Evolutionary conservation across 2,329 filamentous ascomycete species (phyloP).

Genomic region (Hypocrella siamensis): DNA sequence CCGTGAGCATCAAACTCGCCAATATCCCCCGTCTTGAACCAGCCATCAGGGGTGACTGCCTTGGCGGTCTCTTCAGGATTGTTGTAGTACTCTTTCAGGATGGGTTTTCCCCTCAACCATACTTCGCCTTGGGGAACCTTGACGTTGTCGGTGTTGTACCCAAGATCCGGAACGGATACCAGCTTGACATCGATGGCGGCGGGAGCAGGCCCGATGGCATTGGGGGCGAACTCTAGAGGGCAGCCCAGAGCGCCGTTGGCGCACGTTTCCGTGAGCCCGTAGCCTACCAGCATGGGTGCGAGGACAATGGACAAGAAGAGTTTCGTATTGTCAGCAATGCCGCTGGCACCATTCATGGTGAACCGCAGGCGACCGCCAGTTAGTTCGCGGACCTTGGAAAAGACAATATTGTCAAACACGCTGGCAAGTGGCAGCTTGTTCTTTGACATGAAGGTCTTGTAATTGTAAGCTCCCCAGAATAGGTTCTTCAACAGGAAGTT

Average conservation of each 20-base stretch:
- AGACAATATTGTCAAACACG: slow-evolving; percentile 68
- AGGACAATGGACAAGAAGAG: slow-evolving; percentile 85
- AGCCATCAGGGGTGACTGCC: slow-evolving; percentile 66
- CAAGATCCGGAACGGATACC: slow-evolving; percentile 78
- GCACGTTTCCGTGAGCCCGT: slow-evolving; percentile 86
- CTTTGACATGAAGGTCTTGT: slow-evolving; percentile 42
- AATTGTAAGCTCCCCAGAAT: slow-evolving; percentile 53
- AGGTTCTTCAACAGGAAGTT: slow-evolving; percentile 57
- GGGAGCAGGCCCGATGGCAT: slow-evolving; percentile 63
- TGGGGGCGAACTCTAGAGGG: slow-evolving; percentile 68
- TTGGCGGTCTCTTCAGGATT: slow-evolving; percentile 74
- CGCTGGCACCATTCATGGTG: slow-evolving; percentile 87
- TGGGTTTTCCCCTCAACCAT: slow-evolving; percentile 64
- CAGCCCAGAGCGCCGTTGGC: slow-evolving; percentile 72
- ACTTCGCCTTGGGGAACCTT: slow-evolving; percentile 83
- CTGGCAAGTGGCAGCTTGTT: slow-evolving; percentile 48
- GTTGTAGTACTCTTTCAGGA: slow-evolving; percentile 67
- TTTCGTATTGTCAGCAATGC: slow-evolving; percentile 74
- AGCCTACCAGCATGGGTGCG: slow-evolving; percentile 86
- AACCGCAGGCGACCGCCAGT: slow-evolving; percentile 82
- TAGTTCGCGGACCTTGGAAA: slow-evolving; percentile 79
- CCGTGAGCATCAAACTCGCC: slow-evolving; percentile 73
- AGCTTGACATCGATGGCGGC: slow-evolving; percentile 77
- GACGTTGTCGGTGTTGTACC: slow-evolving; percentile 55
- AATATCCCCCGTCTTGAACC: slow-evolving; percentile 96